Base-by-base conservation (phyloP, 2,329 filamentous ascomycete genomes). In the Apiospora marii region DNA sequence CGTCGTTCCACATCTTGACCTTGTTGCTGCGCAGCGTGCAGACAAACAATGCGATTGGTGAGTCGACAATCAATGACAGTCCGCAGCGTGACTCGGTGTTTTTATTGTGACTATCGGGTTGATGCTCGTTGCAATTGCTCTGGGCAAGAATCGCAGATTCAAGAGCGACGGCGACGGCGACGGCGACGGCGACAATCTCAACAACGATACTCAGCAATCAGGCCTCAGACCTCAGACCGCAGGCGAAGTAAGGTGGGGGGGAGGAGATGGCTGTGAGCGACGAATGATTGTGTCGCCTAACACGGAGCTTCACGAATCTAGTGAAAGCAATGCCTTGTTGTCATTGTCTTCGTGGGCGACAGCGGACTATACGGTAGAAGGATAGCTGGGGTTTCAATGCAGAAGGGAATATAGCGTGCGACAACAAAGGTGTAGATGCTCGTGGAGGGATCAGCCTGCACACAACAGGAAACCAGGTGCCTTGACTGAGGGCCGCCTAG, bases 1-100 rank as follows among this genome's bases (percentile, higher is more conserved):
- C 96, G 87, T 98, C 95, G 88, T 98, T 97, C 96, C 96, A 98
- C 96, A 98, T 98, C 77, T 70, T 70, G 48, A 98, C 98, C 77
- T 70, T 70, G 48, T 19, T 41, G 68, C 19, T 51, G 48, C 46
- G 41, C 67, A 10, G 41, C 16, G 67, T 19, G 46, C 41, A 68
- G 41, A 48, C 67, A 48, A 41, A 68, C 58, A 64, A 64, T 64
- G 58, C 41, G 67, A 27, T 68, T 44, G 27, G 48, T 68, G 67
- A 68, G 67, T 48, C 67, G 67, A 30, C 67, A 48, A 68, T 48
- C 24, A 68, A 16, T 19, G 30, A 30, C 24, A 46, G 30, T 68
- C 37, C 24, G 14, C 24, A 41, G 14, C 27, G 53, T 61, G 53
- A 27, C 53, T 37, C 53, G 53, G 53, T 10, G 8, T 12, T 51